Conservation (phyloP, 257 asterid species). For the Schizonepeta tenuifolia region DNA sequence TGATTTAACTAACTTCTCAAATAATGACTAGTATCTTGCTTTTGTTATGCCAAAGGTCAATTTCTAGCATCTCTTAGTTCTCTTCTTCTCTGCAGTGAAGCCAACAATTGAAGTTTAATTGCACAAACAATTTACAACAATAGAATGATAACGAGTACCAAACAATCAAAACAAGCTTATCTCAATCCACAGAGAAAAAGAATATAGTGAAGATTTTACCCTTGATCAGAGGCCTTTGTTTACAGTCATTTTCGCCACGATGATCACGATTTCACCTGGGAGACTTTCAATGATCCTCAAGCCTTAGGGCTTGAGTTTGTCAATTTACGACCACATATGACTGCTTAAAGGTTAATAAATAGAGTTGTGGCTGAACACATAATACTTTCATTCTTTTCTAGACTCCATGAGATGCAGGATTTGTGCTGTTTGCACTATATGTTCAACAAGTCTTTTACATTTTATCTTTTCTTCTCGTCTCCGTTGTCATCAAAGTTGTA, state of each 20-base stretch:
- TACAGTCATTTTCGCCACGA: not conserved
- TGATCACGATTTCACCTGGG: constrained; percentile 19
- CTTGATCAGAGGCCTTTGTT: constrained; percentile 28
- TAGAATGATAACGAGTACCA: too few relatives aligned
- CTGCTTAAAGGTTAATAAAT: not conserved
- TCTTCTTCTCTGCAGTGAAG: constrained; percentile 93
- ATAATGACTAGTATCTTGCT: constrained; percentile 55
- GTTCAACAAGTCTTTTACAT: too few relatives aligned
- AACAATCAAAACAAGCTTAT: too few relatives aligned
- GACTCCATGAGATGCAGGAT: too few relatives aligned
- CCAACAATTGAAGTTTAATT: constrained; percentile 42
- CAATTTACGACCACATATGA: not conserved
- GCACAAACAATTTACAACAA: too few relatives aligned
- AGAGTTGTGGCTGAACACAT: not conserved
- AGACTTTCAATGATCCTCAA: constrained; percentile 19
- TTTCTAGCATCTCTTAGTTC: constrained; percentile 92
- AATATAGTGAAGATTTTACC: too few relatives aligned
- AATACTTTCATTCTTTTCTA: too few relatives aligned
- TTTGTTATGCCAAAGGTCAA: constrained; percentile 65
- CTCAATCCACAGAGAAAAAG: too few relatives aligned
- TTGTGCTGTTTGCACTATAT: too few relatives aligned
- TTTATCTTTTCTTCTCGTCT: too few relatives aligned
- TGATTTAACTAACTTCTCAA: too few relatives aligned
- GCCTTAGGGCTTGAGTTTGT: not conserved
- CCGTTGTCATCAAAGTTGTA: too few relatives aligned